Base-by-base conservation (phyloP, 2,329 filamentous ascomycete species). In the Ploettnerulaceae sp. region DNA sequence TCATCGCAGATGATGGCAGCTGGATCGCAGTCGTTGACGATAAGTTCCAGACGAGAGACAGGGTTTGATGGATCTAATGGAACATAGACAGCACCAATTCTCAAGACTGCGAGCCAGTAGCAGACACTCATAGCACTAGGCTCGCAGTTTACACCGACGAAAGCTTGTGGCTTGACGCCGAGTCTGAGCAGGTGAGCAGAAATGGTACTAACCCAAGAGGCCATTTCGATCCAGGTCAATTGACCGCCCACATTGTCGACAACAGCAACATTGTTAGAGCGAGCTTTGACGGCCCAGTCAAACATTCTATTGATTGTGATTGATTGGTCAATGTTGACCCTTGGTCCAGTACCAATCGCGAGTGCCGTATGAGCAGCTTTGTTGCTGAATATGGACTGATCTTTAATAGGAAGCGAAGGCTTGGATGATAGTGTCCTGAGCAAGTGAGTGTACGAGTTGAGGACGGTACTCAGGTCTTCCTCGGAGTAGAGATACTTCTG, bases 211-310 rank as follows among this genome's bases (percentile, higher is more conserved):
- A 67, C 59, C 2, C 64, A 64, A 5, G 50, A 12, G 8, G 46
- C 53, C 56, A 74, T 57, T 3, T 64, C 48, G 3, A 15, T n/a
- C 45, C 72, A 73, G 0, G 68, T 70, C 5, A 48, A 34, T 17
- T 41, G 33, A 3, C 45, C 45, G 7, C 39, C 45, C 15, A 43
- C 22, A 36, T 48, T 48, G 25, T 48, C 45, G 12, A 48, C 45
- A 20, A 48, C 45, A 15, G 45, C 45, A n/a, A 48, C 21, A 11
- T 28, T 43, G 20, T 44, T 36, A n/a, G 24, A 25, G 5, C 45
- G 45, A 38, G 45, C 45, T 8, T 48, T 48, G 22, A 48, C 38
- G 29, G 45, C 45, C 45, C 38, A 48, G 12, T 48, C 45, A 17
- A 48, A 48, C 45, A 48, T 48, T 25, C 37, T 43, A 39, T 48